Base-by-base conservation (phyloP, 1,139 yeast species). In the Debaryomyces sp. region DNA sequence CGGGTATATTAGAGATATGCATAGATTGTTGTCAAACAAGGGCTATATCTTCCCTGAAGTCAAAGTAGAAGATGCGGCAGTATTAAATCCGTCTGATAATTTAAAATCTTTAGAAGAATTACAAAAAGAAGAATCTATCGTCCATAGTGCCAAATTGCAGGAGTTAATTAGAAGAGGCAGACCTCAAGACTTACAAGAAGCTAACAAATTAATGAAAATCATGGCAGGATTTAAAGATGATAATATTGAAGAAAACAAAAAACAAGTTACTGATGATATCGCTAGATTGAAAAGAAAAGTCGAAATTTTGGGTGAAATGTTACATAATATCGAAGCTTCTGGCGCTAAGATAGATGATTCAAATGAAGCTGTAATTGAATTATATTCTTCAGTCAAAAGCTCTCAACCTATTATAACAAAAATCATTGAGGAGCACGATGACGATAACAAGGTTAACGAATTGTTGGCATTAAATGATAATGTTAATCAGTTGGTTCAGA, bases 171-270 rank as follows among this genome's bases (percentile, higher is more conserved):
- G 98, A 70, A 81, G 98, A 62, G 99, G 99, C 29, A 88, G 90
- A 66, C 98, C 99, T 2, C 89, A 87, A 55, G 99, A 94, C 68
- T 80, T 94, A 63, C 91, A 88, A 61, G 99, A 94, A 67, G 99
- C 99, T 35, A 94, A 94, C 67, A 89, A 88, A 59, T 79, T 94
- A 66, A 95, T 94, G 99, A 91, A 92, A 65, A 85, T 94, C 58
- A 92, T 94, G 97, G 96, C 99, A 8, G 99, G 99, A 3, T 94
- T 89, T 73, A 87, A 87, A 68, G 95, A 89, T 55, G 97, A 95
- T 65, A 71, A 78, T 40, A 71, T 80, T 32, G 82, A 82, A 54
- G 81, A 80, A 57, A 88, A 90, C 57, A 84, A 84, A 60, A 90
- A 89, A 52, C 84, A 87, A 58, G 87, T 92, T 38, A 84, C 85